Evolutionary conservation across 2,329 filamentous ascomycete genomes (phyloP), one percentile per base, ranked within the genome.

Genomic region (Blumeriella jaapii): DNA sequence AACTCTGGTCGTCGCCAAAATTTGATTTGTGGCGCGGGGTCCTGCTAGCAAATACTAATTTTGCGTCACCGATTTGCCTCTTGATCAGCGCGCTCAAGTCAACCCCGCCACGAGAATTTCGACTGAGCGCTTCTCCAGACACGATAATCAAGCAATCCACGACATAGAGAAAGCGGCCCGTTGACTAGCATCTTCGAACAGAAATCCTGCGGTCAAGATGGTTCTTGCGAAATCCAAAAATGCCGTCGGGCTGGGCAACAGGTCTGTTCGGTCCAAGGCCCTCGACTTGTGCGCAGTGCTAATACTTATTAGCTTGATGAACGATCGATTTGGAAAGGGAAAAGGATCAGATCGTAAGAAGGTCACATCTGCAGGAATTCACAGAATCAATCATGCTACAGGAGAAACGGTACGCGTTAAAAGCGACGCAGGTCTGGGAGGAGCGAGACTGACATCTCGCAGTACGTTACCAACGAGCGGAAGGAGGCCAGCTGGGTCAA

Each of bases 401-500:
- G 86, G 85, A 55, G 82, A 93, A 58, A 78, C 78, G 49, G 71
- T 75, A 55, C 31, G 60, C 41, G 23, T 13, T 11, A 26, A 12
- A n/a, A n/a, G 3, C 8, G 28, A 16, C 12, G 6, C 6, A n/a
- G 12, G 14, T n/a, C n/a, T n/a, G n/a, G n/a, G n/a, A n/a, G 7
- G 11, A 17, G 19, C 7, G 17, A 19, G 36, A 38, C 52, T 59
- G 40, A 59, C 39, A 14, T 6, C 12, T 7, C 11, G 25, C 44
- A 81, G 67, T 98, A 98, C 59, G 77, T 96, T 52, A 91, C 85
- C 31, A 95, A 93, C 58, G 80, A 82, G 46, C 78, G 77, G 50
- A 78, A 93, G 57, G 87, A 96, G 64, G 91, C 89, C 22, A 72
- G 84, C 50, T 98, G 87, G 86, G 85, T 96, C 56, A 98, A 96